Base-by-base conservation (phyloP, 2,329 filamentous ascomycete genomes). In the Hawksworthiomyces lignivorus region DNA sequence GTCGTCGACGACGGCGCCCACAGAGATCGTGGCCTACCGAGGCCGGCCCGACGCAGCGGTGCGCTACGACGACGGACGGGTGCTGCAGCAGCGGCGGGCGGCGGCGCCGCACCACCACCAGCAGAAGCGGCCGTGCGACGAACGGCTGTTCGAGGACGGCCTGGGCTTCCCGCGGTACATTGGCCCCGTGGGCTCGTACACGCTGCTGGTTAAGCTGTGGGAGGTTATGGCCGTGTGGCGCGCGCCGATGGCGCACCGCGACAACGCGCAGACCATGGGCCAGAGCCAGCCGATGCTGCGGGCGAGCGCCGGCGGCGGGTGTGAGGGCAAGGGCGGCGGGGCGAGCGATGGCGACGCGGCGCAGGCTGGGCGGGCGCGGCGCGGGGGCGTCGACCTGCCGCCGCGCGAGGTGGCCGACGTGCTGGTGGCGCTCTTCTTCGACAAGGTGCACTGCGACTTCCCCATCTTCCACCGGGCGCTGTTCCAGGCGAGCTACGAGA, bases 371-470 rank as follows among this genome's bases (percentile, higher is more conserved):
- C 24, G 24, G 12, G 8, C 8, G 11, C 30, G 26, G 12, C 22
- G 33, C 15, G 17, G 28, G 17, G 29, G 20, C 30, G 29, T 47
- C 15, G 40, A 44, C 6, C 39, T 50, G 28, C 49, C 49, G 21
- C 45, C 48, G n/a, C 47, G 48, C 19, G 43, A 50, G 12, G 43
- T 48, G 4, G 46, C 49, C 19, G 48, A 51, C 32, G 35, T 35
- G 29, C 38, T 51, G 12, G 48, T 51, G 7, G 37, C 26, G 1
- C 14, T 47, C 28, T 51, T 47, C 22, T 51, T 50, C 9, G 42
- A 43, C 9, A 39, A 41, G 19, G 48, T 51, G 18, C 49, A 51
- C 38, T 35, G 43, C 18, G 49, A 51, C 41, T 51, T 50, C 37
- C 44, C 48, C 10, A 10, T 51, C 12, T 45, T 51, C 31, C 41